Conservation (phyloP, 768 basidiomycete species). For the Lactarius psammicola region DNA sequence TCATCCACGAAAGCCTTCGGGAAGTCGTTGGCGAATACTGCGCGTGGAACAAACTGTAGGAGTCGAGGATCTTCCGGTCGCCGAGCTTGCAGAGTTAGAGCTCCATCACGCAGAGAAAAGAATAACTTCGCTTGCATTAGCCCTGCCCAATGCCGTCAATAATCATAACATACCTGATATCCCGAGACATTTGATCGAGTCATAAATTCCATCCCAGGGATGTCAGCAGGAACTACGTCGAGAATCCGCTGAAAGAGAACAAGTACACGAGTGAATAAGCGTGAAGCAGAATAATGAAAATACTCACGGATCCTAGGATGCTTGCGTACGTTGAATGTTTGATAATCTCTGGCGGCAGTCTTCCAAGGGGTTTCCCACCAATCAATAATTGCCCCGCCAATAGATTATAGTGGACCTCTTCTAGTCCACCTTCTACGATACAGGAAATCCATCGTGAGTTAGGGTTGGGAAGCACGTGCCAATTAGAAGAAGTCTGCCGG, state of each 20-base stretch:
- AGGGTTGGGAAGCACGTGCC: neutral
- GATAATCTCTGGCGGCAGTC: conserved; percentile 4
- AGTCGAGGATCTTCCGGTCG: neutral
- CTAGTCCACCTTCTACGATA: neutral
- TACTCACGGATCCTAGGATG: neutral
- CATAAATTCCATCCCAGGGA: too few relatives aligned
- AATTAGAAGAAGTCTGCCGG: neutral
- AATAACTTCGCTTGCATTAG: neutral
- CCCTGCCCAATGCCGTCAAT: neutral
- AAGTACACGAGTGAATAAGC: neutral
- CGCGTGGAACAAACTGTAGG: conserved; percentile 37
- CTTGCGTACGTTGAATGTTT: conserved; percentile 10
- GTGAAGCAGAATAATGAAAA: neutral
- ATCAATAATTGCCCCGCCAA: conserved; percentile 6
- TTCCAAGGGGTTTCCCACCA: conserved; percentile 6
- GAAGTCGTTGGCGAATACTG: neutral
- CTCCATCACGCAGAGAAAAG: neutral
- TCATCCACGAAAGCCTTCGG: too few relatives aligned
- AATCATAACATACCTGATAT: neutral
- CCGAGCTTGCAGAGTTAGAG: neutral
- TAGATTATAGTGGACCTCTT: conserved; percentile 7
- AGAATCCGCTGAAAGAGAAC: neutral
- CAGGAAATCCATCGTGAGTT: conserved; percentile 11
- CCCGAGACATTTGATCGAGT: neutral
- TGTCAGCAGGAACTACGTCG: neutral